Percentiles rank a stretch among this genome's conserved stretches.
These are phyloP conservation scores for Chamaenerion angustifolium DNA, from an alignment of 345 rosid genomes.

Conservation along the genomic window DNA sequence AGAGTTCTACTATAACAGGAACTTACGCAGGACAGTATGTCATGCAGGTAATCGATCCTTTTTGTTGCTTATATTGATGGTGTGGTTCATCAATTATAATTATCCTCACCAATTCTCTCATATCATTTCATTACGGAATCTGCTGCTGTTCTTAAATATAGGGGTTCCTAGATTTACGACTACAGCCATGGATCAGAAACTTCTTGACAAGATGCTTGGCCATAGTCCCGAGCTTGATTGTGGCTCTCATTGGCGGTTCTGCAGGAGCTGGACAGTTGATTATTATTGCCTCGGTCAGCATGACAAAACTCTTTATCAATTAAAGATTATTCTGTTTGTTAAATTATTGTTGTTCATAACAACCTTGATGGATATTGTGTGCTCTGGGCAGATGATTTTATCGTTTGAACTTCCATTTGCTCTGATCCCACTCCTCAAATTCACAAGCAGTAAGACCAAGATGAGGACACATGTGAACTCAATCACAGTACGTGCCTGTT, in stretches of 20 bases:
- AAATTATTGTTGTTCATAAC: background rate
- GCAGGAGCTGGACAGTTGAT: constrained; percentile 81
- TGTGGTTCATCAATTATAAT: no score
- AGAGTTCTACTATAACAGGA: constrained; percentile 96
- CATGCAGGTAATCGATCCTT: constrained; percentile 49
- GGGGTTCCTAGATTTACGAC: constrained; percentile 75
- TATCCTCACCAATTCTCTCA: no score
- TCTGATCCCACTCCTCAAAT: constrained; percentile 82
- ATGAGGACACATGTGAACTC: constrained; percentile 71
- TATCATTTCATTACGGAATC: no score
- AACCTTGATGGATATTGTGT: background rate
- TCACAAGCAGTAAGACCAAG: constrained; percentile 77
- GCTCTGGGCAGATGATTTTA: constrained; percentile 60
- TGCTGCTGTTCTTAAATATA: constrained; percentile 2
- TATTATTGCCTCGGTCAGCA: constrained; percentile 71
- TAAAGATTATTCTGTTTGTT: background rate
- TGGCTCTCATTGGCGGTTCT: constrained; percentile 81
- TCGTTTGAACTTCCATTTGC: constrained; percentile 96
- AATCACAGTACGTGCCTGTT: constrained; percentile 23
- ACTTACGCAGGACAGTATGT: constrained; percentile 98
- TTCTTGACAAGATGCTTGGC: constrained; percentile 78
- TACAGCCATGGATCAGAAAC: constrained; percentile 79
- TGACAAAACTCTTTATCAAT: no score
- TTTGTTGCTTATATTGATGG: background rate
- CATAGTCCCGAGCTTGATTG: constrained; percentile 83